Conservation (phyloP, 768 basidiomycete genomes). For the Phlebiopsis gigantea region DNA sequence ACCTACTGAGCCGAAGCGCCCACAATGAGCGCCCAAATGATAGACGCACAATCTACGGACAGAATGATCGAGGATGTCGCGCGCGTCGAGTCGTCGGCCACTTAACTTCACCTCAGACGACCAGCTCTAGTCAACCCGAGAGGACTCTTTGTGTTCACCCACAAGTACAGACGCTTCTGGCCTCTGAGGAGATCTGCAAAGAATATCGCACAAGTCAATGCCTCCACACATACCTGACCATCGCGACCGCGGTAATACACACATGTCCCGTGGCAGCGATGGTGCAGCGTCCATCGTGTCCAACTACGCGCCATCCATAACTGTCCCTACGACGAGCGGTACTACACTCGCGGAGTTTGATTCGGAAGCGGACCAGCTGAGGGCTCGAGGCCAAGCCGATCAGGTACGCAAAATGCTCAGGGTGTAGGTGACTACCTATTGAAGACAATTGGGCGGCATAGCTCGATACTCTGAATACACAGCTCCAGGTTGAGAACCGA, state of each 20-base stretch:
- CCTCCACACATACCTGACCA: constrained; percentile 2
- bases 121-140: not conserved
- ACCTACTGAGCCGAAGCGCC: too few relatives aligned
- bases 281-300: constrained; percentile 8
- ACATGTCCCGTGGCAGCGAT: constrained; percentile 12
- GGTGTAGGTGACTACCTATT: not conserved
- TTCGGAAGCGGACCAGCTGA: constrained; percentile 1
- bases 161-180: not conserved
- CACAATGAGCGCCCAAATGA: too few relatives aligned
- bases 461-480: constrained; percentile 64
- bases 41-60: not conserved
- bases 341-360: constrained; percentile 4
- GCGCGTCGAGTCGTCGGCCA: not conserved
- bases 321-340: not conserved
- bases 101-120: not conserved
- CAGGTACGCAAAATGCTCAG: constrained; percentile 6
- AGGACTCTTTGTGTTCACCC: not conserved
- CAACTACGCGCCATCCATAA: not conserved
- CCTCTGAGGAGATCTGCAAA: not conserved
- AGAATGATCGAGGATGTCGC: not conserved
- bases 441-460: not conserved
- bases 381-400: not conserved
- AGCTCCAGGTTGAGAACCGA: constrained; percentile 69
- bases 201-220: too few relatives aligned
- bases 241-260: constrained; percentile 9